Evolutionary conservation across 2,329 filamentous ascomycete genomes (phyloP), one percentile per base, ranked within the genome.

Genomic region (Bisporella sp.): DNA sequence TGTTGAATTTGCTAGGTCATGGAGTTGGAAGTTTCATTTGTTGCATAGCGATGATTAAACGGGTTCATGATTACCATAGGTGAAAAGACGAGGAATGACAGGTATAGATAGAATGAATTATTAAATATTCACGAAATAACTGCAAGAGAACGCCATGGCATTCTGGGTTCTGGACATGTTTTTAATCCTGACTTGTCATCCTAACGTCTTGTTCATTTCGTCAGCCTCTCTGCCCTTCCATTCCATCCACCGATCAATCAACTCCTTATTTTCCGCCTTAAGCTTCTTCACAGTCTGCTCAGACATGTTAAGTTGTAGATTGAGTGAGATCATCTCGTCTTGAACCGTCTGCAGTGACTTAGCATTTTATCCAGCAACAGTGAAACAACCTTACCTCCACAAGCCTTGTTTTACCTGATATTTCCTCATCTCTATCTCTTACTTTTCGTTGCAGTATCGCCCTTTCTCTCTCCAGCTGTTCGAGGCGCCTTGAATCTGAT

Each of bases 221-320:
- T 93, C 87, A 8, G 88, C 92, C 71, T 96, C 91, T 64, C 84
- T 79, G 4, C 84, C 85, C 79, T 93, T 93, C 56, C 85, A 77
- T 64, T 81, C 82, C 86, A 97, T 91, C 89, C 91, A 97, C 49
- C 93, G 78, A 66, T 90, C 85, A 48, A 96, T 83, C 49, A 99
- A 75, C 58, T 96, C 87, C 64, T 88, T 84, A 64, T 97, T 97
- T 66, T 97, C 93, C 52, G 76, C 77, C 64, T 83, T 80, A 55
- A 95, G 72, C 67, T 82, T 84, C 64, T 85, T 82, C 31, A 79
- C 76, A 63, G 82, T 81, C 65, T 91, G 80, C 66, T 95, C 90
- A 3, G 85, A 84, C 73, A 96, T 81, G 59, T 93, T 90, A 41
- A 96, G 75, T 68, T 97, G 87, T 57, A 97, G 74, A 59, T 91